Base-by-base conservation (phyloP, 768 basidiomycete genomes). In the Boletellus emodensis region DNA sequence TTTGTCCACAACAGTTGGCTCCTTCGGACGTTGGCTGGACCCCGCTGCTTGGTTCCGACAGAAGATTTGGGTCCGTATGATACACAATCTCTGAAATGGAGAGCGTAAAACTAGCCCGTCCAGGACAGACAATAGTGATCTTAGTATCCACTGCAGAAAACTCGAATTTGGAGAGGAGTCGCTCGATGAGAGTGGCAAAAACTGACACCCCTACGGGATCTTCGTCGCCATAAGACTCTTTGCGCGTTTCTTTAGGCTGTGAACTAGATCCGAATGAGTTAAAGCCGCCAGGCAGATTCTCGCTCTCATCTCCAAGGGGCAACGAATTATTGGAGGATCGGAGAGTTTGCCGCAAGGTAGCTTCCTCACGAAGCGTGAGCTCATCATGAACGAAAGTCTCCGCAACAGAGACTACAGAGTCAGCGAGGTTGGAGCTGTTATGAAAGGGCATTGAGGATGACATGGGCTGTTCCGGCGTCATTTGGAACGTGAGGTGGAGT, bases 341-440 rank as follows among this genome's bases (percentile, higher is more conserved):
- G 41, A 93, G 68, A 1, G 90, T 90, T 52, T 83, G 76, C 59
- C 83, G 79, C 18, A 94, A 74, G 30, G 79, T 72, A 7, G 79
- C 81, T 58, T 84, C 88, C 62, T 95, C 91, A 54, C 74, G 73
- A 7, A 79, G 73, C 20, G 83, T 77, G 44, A 96, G 72, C 61
- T 94, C 90, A 55, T 90, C 78, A 41, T 94, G 87, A 22, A 95
- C 74, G 69, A 97, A 97, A 4, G 85, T 83, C 57, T 91, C 85
- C 2, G 93, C 90, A 13, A 87, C 81, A n/a, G 84, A 85, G 24
- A 79, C 78, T n/a, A 92, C 84, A 20, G 93, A 93, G 40, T 84
- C 81, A 4, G 89, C 73, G 13, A 94, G 75, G 61, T 84, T 78
- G 35, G 66, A 53, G 43, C 59, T 59, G 15, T 62, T 36, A 38